Base-by-base conservation (phyloP, 495 filamentous ascomycete species). In the Trichodelitschia bisporula region DNA sequence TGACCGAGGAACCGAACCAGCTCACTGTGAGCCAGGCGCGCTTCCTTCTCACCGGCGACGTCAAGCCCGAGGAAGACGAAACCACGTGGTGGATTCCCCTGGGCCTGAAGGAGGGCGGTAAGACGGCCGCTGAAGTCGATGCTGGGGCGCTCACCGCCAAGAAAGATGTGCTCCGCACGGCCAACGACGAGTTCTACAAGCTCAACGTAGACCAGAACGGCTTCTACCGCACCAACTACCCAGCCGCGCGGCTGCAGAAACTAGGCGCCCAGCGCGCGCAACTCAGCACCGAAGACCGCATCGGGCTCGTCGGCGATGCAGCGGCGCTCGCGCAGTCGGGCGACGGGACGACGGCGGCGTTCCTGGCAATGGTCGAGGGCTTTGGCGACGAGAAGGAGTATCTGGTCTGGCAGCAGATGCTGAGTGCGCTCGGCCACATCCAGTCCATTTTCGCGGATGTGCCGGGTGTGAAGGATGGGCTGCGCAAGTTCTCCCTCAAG, bases 41-140 rank as follows among this genome's bases (percentile, higher is more conserved):
- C 34, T 97, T 91, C 59, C 58, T 97, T 11, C 73, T 69, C 24
- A 82, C 78, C 18, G 86, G 86, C 10, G 86, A 95, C 47, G 71
- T 73, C 26, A 72, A 67, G 43, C 58, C 70, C 1, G 69, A 75
- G 34, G 86, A 97, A 31, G 80, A 97, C 48, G 49, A 74, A 45
- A 90, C 79, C 1, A 68, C 62, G n/a, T 97, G 86, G 86, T 93
- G 86, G 83, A 65, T 93, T 40, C 86, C 86, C 12, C 61, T 95
- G 10, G 72, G 72, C 15, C 55, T 97, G 26, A 72, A 69, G 42
- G 62, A 66, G 6, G 34, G 54, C 31, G 34, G 34, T 15, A 58
- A 64, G 30, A 60, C 70, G 37, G 46, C 56, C 14, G 53, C 59
- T 4, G 55, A 54, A 11, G 42, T 60, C 8, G n/a, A n/a, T n/a